A percentile compares a stretch with the other conserved stretches of the same genome.
Conservation (phyloP, 2,329 filamentous ascomycete genomes). For the Chaetomiaceae sp. region DNA sequence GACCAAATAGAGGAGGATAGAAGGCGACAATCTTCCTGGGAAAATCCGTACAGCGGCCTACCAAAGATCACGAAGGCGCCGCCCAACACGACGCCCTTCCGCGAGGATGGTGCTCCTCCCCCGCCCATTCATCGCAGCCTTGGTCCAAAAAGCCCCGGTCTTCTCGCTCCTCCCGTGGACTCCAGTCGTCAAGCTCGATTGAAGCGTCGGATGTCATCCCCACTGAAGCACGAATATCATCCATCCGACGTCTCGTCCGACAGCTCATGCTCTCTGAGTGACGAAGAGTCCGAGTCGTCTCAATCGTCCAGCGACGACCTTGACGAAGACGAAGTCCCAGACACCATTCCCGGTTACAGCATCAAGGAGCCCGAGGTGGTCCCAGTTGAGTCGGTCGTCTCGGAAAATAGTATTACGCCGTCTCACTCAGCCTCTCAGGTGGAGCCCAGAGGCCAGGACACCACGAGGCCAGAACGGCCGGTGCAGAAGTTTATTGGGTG, state of each 20-base stretch:
- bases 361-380: conserved; percentile 42
- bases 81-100: conserved; percentile 35
- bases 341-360: conserved; percentile 56
- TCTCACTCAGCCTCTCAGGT: conserved; percentile 80
- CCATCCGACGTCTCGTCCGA: conserved; percentile 67
- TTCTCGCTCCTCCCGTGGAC: conserved; percentile 46
- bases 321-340: conserved; percentile 57
- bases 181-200: conserved; percentile 41
- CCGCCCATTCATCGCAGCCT: conserved; percentile 51
- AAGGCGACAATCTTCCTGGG: conserved; percentile 33
- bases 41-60: conserved; percentile 38
- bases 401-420: conserved; percentile 63
- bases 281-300: conserved; percentile 50
- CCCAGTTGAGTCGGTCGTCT: conserved; percentile 39
- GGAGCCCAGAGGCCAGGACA: conserved; percentile 49
- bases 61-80: conserved; percentile 33
- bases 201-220: conserved; percentile 78
- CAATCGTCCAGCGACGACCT: conserved; percentile 52
- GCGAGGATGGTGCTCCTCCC: conserved; percentile 54
- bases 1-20: conserved; percentile 25
- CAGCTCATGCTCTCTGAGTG: conserved; percentile 56
- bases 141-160: conserved; percentile 36
- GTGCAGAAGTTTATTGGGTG: conserved; percentile 46
- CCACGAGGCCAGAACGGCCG: conserved; percentile 39
- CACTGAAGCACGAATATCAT: conserved; percentile 93